Conservation (phyloP, 768 basidiomycete genomes). For the Lentinula lateritia region DNA sequence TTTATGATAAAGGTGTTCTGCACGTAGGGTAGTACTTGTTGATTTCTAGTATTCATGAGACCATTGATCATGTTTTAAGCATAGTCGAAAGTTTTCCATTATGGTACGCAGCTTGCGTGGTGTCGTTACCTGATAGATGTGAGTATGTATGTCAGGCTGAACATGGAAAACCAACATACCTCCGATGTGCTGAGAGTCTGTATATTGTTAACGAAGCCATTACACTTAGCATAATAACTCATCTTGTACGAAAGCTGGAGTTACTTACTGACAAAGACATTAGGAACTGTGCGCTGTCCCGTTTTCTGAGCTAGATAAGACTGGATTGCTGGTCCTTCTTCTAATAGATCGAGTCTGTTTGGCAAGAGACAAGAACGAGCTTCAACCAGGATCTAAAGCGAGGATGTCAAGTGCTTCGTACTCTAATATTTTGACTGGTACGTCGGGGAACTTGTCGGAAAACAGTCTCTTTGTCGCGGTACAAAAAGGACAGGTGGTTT, state of each 20-base stretch:
- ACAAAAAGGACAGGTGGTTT: slow-evolving; percentile 32
- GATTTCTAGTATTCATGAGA: not conserved
- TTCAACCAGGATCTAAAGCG: not conserved
- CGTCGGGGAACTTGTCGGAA: slow-evolving; percentile 10
- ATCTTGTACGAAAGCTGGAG: not conserved
- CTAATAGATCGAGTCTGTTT: slow-evolving; percentile 31
- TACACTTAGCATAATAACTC: not conserved
- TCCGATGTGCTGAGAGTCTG: slow-evolving; percentile 32
- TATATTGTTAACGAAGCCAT: not conserved
- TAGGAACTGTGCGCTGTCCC: slow-evolving; percentile 45
- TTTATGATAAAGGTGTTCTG: not conserved
- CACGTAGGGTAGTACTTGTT: not conserved
- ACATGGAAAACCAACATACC: slow-evolving; percentile 11
- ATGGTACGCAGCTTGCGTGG: slow-evolving; percentile 7
- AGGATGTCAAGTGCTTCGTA: slow-evolving; percentile 13
- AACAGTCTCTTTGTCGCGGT: slow-evolving; percentile 25
- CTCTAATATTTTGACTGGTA: slow-evolving; percentile 24
- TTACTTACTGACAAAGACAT: slow-evolving; percentile 51
- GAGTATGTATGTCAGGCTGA: not conserved
- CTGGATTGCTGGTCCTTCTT: slow-evolving; percentile 42
- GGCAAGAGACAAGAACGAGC: not conserved
- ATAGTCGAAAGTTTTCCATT: slow-evolving; percentile 1
- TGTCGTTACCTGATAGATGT: slow-evolving; percentile 1
- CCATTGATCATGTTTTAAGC: not conserved
- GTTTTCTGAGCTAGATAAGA: slow-evolving; percentile 42